phyloP scores from a whole-genome alignment of 2,329 filamentous ascomycete species.

The Stachybotrys chlorohalonatus region DNA sequence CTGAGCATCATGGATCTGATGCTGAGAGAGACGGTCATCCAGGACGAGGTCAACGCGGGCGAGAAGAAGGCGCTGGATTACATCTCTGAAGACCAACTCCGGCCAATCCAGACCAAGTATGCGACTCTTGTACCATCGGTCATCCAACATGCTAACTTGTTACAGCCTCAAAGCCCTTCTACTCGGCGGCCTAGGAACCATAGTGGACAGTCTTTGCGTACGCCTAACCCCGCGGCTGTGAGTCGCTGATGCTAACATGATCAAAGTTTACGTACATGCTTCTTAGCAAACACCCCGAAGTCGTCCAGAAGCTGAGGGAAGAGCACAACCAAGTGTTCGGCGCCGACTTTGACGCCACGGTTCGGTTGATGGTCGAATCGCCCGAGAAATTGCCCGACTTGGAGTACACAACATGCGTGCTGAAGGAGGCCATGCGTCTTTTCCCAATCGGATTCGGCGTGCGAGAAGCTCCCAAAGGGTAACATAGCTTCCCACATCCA shows the following conservation, averaged over 20 bases:
- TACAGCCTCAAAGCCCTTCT: constrained; percentile 14
- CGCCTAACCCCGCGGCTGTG: not conserved
- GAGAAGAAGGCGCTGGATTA: not conserved
- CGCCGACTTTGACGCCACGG: constrained; percentile 15
- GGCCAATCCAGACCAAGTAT: constrained; percentile 11
- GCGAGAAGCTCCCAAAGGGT: constrained; percentile 16
- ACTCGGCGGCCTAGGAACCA: constrained; percentile 17
- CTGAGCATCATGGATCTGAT: constrained; percentile 13
- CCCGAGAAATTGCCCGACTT: constrained; percentile 38
- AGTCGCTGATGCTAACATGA: not conserved
- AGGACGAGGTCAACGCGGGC: constrained; percentile 1
- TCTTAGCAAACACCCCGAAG: constrained; percentile 12
- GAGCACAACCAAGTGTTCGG: constrained; percentile 20
- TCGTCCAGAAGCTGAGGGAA: constrained; percentile 12
- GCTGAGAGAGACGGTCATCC: constrained; percentile 9
- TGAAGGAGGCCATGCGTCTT: constrained; percentile 45
- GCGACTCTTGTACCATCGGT: not conserved
- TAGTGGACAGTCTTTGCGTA: constrained; percentile 10
- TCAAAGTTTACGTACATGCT: constrained; percentile 7
- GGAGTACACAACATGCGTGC: constrained; percentile 41
- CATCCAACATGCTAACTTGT: too few species aligned
- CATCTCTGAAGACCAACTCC: constrained; percentile 3
- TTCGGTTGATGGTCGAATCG: constrained; percentile 25
- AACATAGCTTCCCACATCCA: not conserved
- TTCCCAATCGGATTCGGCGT: constrained; percentile 36